Percentiles rank a stretch among this genome's conserved stretches.
These are phyloP conservation scores for Blumeria hordei DNA, from an alignment of 2,329 filamentous ascomycete genomes.

Conservation along the genomic window DNA sequence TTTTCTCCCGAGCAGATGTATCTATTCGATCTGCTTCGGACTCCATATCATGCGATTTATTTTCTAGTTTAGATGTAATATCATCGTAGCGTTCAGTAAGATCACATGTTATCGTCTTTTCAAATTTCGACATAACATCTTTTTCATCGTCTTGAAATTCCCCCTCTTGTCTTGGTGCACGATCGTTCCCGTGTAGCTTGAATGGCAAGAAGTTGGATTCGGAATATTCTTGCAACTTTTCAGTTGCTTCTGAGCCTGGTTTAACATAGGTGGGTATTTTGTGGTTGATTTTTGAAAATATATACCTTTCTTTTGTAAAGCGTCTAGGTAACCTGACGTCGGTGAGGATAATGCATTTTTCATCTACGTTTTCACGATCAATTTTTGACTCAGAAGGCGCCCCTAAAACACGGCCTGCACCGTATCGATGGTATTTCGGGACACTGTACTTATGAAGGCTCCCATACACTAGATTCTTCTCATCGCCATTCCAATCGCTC, in stretches of 20 bases:
- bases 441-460: conserved; percentile 46
- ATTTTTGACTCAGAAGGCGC: conserved; percentile 34
- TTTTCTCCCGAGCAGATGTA: conserved; percentile 26
- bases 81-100: conserved; percentile 7
- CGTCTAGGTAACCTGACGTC: conserved; percentile 16
- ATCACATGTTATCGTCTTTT: conserved; percentile 27
- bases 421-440: conserved; percentile 44
- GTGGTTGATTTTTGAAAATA: conserved; percentile 21
- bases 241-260: conserved; percentile 15
- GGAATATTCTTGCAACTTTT: conserved; percentile 6
- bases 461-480: conserved; percentile 50
- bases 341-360: conserved; percentile 25
- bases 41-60: conserved; percentile 17
- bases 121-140: conserved; percentile 40
- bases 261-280: conserved; percentile 19
- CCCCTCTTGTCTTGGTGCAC: conserved; percentile 11
- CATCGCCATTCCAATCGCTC: conserved; percentile 54
- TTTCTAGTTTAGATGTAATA: conserved; percentile 23
- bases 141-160: conserved; percentile 19
- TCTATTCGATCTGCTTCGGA: conserved; percentile 16
- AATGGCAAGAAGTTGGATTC: conserved; percentile 26
- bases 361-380: conserved; percentile 29
- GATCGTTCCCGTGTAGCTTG: conserved; percentile 14
- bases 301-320: conserved; percentile 19
- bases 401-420: conserved; percentile 48